Base-by-base conservation (phyloP, 306 rosid species). In the Vigna nakashimae region DNA sequence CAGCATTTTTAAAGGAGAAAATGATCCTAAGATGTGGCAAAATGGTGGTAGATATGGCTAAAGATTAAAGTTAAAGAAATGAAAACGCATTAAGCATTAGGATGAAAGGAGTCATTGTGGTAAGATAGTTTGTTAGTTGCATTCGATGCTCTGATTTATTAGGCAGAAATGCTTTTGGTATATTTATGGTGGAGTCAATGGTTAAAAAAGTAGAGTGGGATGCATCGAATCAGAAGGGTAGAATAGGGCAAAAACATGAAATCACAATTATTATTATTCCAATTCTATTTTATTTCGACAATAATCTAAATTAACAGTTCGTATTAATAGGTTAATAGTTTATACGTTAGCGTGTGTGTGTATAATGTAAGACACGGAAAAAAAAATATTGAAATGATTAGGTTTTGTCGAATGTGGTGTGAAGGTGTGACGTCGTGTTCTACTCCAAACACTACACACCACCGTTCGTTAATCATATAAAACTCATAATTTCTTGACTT, bases 131-230 rank as follows among this genome's bases (percentile, higher is more conserved):
- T 14, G 3, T 57, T 77, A 62, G 45, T 80, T 58, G 69, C 7
- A 9, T 73, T 73, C 7, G 77, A 80, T 79, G 64, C 46, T 75
- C 71, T 76, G 46, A 80, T 84, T 78, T 20, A 59, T 59, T 76
- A 66, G 85, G 77, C 74, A 65, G 10, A 78, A 58, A 80, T 80
- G 82, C 82, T 80, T 71, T 48, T 50, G 51, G 76, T 50, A 76
- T 79, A 50, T 58, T 71, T 63, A 69, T 75, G 20, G 76, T 65
- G 77, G 73, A 30, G 65, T 74, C 48, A 83, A 69, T 36, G 49
- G 57, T 59, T 59, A 65, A 36, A 62, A 65, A 69, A 65, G 82
- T 49, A 24, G 30, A 76, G 73, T 18, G 50, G 49, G 78, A 73
- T 81, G 80, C 77, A 76, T 56, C 58, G 72, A 78, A 83, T 78